Percentiles rank a stretch among this genome's conserved stretches.
These are phyloP conservation scores for bread wheat (Triticum aestivum) DNA, from an alignment of 176 grass and related monocot species.

Conservation along the genomic window DNA sequence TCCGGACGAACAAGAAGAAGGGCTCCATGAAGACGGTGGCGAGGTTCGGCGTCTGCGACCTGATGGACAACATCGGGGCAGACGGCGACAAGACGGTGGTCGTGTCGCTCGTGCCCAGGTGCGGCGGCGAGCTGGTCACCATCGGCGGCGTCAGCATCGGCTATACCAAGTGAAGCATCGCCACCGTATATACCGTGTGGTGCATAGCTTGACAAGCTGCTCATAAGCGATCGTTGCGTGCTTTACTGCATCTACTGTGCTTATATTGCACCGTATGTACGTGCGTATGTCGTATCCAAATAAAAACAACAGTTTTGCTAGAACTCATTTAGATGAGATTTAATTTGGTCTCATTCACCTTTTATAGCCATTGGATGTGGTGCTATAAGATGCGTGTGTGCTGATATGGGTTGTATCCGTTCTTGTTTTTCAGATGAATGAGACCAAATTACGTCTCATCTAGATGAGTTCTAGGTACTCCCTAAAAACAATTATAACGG, in stretches of 20 bases:
- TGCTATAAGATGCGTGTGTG: no score
- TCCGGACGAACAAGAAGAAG: background rate
- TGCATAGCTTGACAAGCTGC: background rate
- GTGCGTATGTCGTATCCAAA: no score
- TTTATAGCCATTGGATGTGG: no score
- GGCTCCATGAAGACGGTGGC: conserved; percentile 28
- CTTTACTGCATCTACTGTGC: background rate
- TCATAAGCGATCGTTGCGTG: background rate
- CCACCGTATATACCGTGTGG: background rate
- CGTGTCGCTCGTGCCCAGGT: conserved; percentile 62
- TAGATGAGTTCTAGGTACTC: no score
- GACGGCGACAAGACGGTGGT: conserved; percentile 45
- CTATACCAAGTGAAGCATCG: conserved; percentile 35
- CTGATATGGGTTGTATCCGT: no score
- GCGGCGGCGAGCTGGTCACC: conserved; percentile 29
- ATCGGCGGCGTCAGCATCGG: conserved; percentile 44
- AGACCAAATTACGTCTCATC: no score
- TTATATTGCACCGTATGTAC: background rate
- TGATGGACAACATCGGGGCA: conserved; percentile 52
- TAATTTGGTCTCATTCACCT: no score
- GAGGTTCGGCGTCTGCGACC: conserved; percentile 60
- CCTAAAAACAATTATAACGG: no score
- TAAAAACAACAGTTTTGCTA: no score
- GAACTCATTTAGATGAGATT: no score
- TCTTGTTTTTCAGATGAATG: no score